Evolutionary conservation across 1,139 yeast genomes (phyloP).

Genomic region (Blastobotrys aristatus): DNA sequence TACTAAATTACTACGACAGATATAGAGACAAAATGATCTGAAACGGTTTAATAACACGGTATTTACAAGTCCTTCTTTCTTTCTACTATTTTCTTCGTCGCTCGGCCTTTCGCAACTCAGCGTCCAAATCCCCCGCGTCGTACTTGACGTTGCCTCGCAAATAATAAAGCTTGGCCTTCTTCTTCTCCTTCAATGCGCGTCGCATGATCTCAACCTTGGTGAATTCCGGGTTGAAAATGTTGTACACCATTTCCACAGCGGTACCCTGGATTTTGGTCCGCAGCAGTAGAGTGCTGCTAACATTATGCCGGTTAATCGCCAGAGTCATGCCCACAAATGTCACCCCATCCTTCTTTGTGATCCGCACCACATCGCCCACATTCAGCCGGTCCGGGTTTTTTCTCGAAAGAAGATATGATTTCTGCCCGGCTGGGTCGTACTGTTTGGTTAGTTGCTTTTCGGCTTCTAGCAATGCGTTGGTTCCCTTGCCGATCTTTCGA

Average conservation of each 20-base stretch:
- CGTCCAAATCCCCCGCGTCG: conserved; percentile 77
- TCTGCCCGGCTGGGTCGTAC: conserved; percentile 70
- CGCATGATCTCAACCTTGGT: conserved; percentile 68
- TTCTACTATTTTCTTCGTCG: conserved; percentile 24
- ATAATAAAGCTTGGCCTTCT: conserved; percentile 79
- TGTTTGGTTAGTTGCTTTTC: conserved; percentile 47
- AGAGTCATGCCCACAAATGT: conserved; percentile 72
- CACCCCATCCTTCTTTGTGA: conserved; percentile 64
- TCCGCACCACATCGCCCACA: conserved; percentile 78
- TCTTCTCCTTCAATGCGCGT: conserved; percentile 64
- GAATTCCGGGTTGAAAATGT: conserved; percentile 71
- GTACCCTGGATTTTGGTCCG: conserved; percentile 75
- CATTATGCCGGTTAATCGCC: conserved; percentile 64
- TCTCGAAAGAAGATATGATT: conserved; percentile 56
- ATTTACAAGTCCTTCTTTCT: too few species aligned
- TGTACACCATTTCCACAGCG: conserved; percentile 77
- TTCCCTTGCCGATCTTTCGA: conserved; percentile 40
- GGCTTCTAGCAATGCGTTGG: conserved; percentile 44
- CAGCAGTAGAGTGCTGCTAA: conserved; percentile 66
- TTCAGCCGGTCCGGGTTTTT: conserved; percentile 49
- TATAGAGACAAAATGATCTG: too few species aligned
- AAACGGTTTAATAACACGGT: too few species aligned
- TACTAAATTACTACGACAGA: too few species aligned
- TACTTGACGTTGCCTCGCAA: conserved; percentile 69
- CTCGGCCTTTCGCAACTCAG: conserved; percentile 30